Conservation (phyloP, 306 rosid species). For the Casuarina equisetifolia region DNA sequence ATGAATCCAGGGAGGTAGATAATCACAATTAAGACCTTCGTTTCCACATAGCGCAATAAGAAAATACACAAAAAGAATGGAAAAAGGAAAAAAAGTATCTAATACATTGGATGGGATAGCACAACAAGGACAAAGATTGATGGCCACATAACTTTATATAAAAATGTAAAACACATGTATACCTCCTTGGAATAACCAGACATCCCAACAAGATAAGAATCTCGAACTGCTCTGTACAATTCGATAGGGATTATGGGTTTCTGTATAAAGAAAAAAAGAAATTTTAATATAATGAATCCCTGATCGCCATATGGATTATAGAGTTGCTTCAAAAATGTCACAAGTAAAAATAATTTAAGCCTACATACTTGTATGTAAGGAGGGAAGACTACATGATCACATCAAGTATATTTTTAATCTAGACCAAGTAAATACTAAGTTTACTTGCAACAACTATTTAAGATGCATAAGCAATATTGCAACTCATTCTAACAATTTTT, state of each 20-base stretch:
- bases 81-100: background rate
- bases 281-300: conserved; percentile 15
- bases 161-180: conserved; percentile 26
- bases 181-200: conserved; percentile 97
- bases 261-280: conserved; percentile 42
- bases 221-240: conserved; percentile 68
- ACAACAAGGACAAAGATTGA: background rate
- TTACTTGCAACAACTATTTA: background rate
- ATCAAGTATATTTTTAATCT: background rate
- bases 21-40: background rate
- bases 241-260: conserved; percentile 75
- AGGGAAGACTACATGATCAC: background rate
- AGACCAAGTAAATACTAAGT: background rate
- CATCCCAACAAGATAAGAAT: conserved; percentile 78
- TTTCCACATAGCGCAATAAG: too few relatives aligned
- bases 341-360: background rate
- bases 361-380: background rate
- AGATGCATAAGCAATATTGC: background rate
- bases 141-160: background rate
- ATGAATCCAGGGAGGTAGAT: background rate
- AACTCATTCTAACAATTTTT: background rate
- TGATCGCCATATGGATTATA: conserved; percentile 4
- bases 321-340: background rate
- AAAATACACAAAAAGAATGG: background rate
- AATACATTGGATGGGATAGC: background rate